These are phyloP conservation scores for Claviceps pusilla DNA, from an alignment of 2,329 filamentous ascomycete species.

Conservation along the genomic window DNA sequence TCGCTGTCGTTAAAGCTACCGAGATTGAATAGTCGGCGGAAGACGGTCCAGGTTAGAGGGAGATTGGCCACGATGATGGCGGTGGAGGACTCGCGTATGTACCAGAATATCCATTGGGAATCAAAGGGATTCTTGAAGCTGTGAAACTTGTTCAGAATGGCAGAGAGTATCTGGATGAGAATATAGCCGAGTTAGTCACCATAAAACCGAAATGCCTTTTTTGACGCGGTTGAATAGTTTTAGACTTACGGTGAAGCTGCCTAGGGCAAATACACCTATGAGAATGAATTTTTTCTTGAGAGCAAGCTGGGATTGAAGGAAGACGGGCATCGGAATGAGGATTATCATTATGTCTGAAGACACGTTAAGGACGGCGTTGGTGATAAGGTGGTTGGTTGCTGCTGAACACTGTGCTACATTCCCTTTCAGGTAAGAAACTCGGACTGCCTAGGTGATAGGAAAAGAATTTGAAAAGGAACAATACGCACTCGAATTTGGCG, in stretches of 20 bases:
- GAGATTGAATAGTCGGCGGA: slow-evolving; percentile 23
- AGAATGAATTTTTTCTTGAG: slow-evolving; percentile 38
- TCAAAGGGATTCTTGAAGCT: slow-evolving; percentile 25
- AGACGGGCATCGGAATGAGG: slow-evolving; percentile 37
- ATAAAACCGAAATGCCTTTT: neutral
- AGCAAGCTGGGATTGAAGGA: slow-evolving; percentile 34
- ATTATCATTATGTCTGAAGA: slow-evolving; percentile 46
- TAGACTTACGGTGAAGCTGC: slow-evolving; percentile 29
- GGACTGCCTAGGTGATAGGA: neutral
- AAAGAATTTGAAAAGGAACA: neutral
- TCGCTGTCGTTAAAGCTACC: slow-evolving; percentile 11
- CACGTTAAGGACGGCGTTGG: slow-evolving; percentile 44
- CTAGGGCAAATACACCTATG: slow-evolving; percentile 28
- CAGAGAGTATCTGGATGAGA: slow-evolving; percentile 28
- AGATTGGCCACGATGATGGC: slow-evolving; percentile 30
- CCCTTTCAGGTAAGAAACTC: neutral
- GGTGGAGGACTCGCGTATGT: slow-evolving; percentile 30
- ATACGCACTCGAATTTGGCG: slow-evolving; percentile 29
- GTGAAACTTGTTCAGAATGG: slow-evolving; percentile 31
- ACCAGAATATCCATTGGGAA: slow-evolving; percentile 27
- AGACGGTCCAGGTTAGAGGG: slow-evolving; percentile 27
- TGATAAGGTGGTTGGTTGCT: slow-evolving; percentile 40
- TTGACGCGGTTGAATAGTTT: neutral
- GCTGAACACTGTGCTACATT: slow-evolving; percentile 40
- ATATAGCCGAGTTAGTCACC: neutral